Conservation (phyloP, 2,329 filamentous ascomycete species). For the Fusarium verrucosum region DNA sequence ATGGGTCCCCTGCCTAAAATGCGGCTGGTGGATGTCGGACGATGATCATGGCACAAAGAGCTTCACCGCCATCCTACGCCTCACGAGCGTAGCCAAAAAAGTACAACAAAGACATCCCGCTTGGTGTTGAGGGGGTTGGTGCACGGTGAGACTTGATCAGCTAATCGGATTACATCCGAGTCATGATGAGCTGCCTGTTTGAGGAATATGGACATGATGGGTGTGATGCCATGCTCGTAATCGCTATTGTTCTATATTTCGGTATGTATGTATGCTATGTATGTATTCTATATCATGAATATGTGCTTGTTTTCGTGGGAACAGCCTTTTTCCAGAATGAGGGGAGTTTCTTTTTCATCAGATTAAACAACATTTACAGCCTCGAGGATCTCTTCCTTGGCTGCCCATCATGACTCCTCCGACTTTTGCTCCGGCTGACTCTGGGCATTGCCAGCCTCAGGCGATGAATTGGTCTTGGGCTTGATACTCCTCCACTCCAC, state of each 20-base stretch:
- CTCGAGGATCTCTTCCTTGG: neutral
- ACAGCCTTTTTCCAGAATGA: neutral
- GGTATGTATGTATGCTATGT: too few species aligned
- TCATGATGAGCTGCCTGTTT: neutral
- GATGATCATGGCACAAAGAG: conserved; percentile 32
- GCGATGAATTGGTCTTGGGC: conserved; percentile 49
- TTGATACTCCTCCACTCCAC: conserved; percentile 77
- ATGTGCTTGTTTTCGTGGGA: neutral
- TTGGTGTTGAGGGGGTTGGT: neutral
- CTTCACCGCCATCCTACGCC: conserved; percentile 37
- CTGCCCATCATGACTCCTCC: conserved; percentile 24
- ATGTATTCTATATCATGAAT: neutral
- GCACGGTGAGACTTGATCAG: neutral
- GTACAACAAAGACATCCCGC: neutral
- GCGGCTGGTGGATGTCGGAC: conserved; percentile 31
- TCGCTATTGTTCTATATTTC: conserved; percentile 7
- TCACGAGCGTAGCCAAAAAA: conserved; percentile 10
- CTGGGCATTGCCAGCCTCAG: neutral
- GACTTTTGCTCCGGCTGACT: conserved; percentile 5
- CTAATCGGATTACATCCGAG: conserved; percentile 8
- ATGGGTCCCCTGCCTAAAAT: conserved; percentile 30
- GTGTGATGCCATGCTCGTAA: neutral
- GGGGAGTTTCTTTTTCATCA: neutral
- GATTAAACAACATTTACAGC: neutral
- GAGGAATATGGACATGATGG: neutral